Conservation (phyloP, 768 basidiomycete species). For the Epithele typhae region DNA sequence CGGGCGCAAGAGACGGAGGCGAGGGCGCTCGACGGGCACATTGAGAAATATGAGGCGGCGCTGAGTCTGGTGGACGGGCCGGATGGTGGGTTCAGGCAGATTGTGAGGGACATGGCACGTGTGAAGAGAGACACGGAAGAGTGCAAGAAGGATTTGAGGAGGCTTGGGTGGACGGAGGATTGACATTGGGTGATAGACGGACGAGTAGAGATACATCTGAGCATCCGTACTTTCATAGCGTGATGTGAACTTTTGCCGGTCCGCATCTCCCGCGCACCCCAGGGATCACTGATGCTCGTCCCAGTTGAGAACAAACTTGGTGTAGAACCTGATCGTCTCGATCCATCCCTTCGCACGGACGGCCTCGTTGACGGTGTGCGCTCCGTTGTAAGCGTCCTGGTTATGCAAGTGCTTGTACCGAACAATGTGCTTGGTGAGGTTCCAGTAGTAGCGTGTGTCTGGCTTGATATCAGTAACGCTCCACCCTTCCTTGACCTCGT, state of each 20-base stretch:
- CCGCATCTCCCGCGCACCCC: too few relatives aligned
- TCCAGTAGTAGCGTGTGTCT: conserved; percentile 46
- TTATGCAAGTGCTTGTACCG: conserved; percentile 42
- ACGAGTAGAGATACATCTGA: too few relatives aligned
- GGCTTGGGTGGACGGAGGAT: conserved; percentile 49
- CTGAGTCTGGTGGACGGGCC: conserved; percentile 39
- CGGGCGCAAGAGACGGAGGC: conserved; percentile 34
- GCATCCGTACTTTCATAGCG: too few relatives aligned
- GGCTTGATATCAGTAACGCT: neutral
- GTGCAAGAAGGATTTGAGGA: conserved; percentile 42
- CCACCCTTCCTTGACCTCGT: neutral
- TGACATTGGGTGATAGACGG: conserved; percentile 13
- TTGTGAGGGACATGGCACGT: conserved; percentile 44
- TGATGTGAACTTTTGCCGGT: too few relatives aligned
- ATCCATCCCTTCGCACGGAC: conserved; percentile 46
- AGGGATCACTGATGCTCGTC: conserved; percentile 43
- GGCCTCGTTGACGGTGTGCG: conserved; percentile 73
- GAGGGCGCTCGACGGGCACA: conserved; percentile 31
- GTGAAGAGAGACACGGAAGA: conserved; percentile 47
- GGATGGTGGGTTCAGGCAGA: conserved; percentile 34
- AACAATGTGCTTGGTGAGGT: conserved; percentile 55
- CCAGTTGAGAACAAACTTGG: conserved; percentile 60
- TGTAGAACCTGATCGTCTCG: conserved; percentile 65
- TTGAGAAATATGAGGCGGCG: conserved; percentile 38
- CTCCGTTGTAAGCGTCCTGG: conserved; percentile 20